Evolutionary conservation across 202 grass and related monocot species (phyloP).

Genomic region (Zoysia matrella): DNA sequence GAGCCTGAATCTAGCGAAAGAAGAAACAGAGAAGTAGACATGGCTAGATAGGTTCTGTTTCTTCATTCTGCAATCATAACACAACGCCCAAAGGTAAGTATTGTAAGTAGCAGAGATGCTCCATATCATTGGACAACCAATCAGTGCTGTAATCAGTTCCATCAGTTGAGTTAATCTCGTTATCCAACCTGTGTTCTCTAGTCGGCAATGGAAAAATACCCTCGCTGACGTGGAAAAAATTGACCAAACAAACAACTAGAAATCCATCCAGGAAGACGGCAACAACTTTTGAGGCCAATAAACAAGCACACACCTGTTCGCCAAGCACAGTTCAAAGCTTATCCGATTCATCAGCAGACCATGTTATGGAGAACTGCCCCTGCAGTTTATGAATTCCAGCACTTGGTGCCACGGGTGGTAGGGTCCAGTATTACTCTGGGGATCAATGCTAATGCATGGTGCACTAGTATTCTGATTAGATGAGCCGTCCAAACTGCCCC

Average conservation of each 20-base stretch:
- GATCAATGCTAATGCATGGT: conserved; percentile 13
- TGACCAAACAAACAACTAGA: neutral
- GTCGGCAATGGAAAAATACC: conserved; percentile 18
- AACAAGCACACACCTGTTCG: conserved; percentile 25
- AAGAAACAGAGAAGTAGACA: neutral
- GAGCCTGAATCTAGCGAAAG: conserved; percentile 25
- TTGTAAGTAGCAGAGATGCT: neutral
- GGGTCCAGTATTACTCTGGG: conserved; percentile 25
- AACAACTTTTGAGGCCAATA: conserved; percentile 41
- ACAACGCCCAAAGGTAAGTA: conserved; percentile 28
- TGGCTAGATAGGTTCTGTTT: neutral
- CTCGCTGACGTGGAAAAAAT: conserved; percentile 3
- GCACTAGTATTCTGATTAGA: conserved; percentile 8
- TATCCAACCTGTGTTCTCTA: neutral
- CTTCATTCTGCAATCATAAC: conserved; percentile 37
- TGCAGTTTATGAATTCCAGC: conserved; percentile 27
- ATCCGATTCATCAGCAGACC: neutral
- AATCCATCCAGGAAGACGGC: conserved; percentile 2
- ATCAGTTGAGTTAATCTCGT: conserved; percentile 27
- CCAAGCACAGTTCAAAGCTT: conserved; percentile 23
- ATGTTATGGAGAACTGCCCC: conserved; percentile 1
- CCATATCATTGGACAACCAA: conserved; percentile 34
- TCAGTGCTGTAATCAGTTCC: conserved; percentile 27
- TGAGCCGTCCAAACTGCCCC: neutral
- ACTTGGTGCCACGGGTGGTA: conserved; percentile 26